Evolutionary conservation across 768 basidiomycete genomes (phyloP).

Genomic region (Guyanaporus albipodus): DNA sequence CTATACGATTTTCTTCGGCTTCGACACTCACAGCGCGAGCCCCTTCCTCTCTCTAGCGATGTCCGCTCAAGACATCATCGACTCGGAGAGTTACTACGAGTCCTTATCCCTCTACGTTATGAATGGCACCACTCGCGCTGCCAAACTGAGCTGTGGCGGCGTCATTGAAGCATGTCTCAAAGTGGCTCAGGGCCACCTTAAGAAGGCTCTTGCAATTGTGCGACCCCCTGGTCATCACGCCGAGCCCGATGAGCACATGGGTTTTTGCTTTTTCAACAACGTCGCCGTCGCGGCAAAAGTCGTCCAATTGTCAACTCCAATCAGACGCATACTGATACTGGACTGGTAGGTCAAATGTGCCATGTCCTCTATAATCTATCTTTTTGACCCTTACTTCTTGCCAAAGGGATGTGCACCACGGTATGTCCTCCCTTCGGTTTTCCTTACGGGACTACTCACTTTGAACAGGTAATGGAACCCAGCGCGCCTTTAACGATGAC

Average conservation of each 20-base stretch:
- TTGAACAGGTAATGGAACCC: conserved; percentile 87
- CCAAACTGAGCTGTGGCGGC: conserved; percentile 88
- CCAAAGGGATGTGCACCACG: conserved; percentile 94
- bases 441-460: conserved; percentile 9
- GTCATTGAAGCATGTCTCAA: conserved; percentile 87
- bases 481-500: conserved; percentile 93
- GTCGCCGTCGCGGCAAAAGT: conserved; percentile 89
- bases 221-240: conserved; percentile 98
- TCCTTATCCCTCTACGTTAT: conserved; percentile 91
- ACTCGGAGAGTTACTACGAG: conserved; percentile 82
- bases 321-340: conserved; percentile 84
- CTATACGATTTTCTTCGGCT: conserved; percentile 3
- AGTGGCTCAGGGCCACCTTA: conserved; percentile 74
- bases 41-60: conserved; percentile 47
- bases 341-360: conserved; percentile 72
- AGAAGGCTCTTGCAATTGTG: conserved; percentile 92
- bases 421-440: conserved; percentile 34
- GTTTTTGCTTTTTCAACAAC: conserved; percentile 99
- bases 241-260: conserved; percentile 97
- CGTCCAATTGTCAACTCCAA: conserved; percentile 60
- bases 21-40: conserved; percentile 15
- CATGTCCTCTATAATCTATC: not conserved
- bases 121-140: conserved; percentile 77
- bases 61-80: conserved; percentile 67
- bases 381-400: conserved; percentile 9